Conservation (phyloP, 78 protist species). For the Planoprotostelium fungivorum region DNA sequence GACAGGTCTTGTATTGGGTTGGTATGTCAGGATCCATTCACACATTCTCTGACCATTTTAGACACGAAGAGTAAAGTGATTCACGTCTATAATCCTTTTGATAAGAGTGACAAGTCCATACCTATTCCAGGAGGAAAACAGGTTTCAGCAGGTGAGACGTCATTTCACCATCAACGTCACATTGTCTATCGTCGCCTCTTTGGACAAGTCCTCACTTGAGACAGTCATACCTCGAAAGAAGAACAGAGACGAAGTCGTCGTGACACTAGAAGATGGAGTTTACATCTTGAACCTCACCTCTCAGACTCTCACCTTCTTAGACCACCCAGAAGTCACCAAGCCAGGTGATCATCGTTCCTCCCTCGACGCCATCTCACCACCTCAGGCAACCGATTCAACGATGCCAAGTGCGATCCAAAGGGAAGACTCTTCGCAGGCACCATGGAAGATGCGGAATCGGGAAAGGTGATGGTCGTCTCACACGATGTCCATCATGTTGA, state of each 20-base stretch:
- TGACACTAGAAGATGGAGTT: neutral
- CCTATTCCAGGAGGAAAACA: neutral
- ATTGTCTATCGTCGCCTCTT: too few species aligned
- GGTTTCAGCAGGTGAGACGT: neutral
- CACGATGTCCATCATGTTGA: neutral
- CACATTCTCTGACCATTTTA: neutral
- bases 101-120: neutral
- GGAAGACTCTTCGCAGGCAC: neutral
- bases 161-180: neutral
- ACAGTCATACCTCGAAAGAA: neutral
- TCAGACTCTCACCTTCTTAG: neutral
- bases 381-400: too few species aligned
- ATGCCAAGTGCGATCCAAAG: neutral
- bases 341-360: neutral
- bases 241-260: neutral
- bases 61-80: neutral
- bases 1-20: neutral
- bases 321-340: neutral
- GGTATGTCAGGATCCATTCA: neutral
- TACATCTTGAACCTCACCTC: neutral
- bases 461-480: neutral
- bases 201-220: neutral
- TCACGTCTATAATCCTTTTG: neutral
- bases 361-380: too few species aligned
- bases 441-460: neutral